Evolutionary conservation across 805 yeast genomes (phyloP), one percentile per base, ranked within the genome.

Genomic region (Starmera dryadoides): DNA sequence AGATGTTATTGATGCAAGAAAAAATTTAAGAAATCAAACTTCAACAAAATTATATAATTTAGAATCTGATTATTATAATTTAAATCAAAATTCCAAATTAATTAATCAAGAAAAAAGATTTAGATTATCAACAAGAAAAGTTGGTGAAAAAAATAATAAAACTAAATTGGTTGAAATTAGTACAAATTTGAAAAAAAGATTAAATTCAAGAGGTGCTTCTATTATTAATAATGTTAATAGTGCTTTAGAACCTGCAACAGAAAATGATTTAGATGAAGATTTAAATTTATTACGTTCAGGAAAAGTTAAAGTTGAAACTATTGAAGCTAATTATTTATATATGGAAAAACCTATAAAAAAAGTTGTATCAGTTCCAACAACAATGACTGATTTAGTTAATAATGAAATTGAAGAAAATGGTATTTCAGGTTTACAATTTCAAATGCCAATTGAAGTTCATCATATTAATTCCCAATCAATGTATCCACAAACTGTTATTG

Each of bases 321-420:
- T 46, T 21, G 55, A 53, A 31, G 49, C 49, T 3, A 46, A 51
- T 33, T 42, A 49, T 32, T 30, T 45, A 9, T 50, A 46, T 25
- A 19, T 42, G 36, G 53, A 49, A 33, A 45, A 46, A 30, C 51
- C 52, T 7, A 12, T 42, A 6, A 46, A 48, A 33, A 44, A 41
- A 30, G 30, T 16, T 3, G 6, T n/a, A 8, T 3, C 37, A 3
- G 41, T 42, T 2, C 51, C 53, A 18, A 48, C 56, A 11, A 53
- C 58, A 28, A 47, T 52, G 52, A 53, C 58, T 7, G 58, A 53
- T 25, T 32, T 53, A 17, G 55, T 53, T n/a, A 53, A 53, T 39
- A 31, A 33, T 12, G 54, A 50, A 33, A 33, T 53, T 26, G 53
- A 45, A 33, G 47, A 47, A 18, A 44, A 42, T 11, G 52, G 50